Evolutionary conservation across 441 rosid genomes (phyloP), one percentile per base, ranked within the genome.

Genomic region (Syzygium syzygioides): DNA sequence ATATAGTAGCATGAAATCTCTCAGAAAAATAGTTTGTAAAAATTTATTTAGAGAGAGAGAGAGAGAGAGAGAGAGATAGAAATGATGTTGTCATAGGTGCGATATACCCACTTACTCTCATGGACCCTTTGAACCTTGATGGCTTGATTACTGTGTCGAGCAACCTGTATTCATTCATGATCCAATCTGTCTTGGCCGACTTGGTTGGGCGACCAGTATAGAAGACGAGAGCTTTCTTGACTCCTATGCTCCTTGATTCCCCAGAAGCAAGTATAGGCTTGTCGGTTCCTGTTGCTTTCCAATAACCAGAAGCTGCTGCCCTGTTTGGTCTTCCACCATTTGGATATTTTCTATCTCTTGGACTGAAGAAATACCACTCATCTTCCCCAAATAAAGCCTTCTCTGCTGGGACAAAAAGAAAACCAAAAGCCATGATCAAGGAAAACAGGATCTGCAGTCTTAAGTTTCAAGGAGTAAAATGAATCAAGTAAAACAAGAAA

Each of bases 331-430:
- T 90, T 45, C 88, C 93, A 60, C 95, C 94, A 30, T 94, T 93
- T 9, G 96, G 96, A 64, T 94, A 93, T 87, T 93, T 94, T 87
- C 94, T 91, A 41, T 94, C 94, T 85, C 95, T 91, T 60, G 95
- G 95, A 90, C 93, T 94, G 92, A 94, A 93, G 92, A 94, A 94
- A 85, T 89, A 92, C 95, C 96, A 93, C 68, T 94, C 95, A 37
- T 92, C 91, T 71, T 93, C 94, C 26, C 95, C 96, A 85, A 93
- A 94, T 88, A 89, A 86, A 85, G 96, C 95, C 91, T 91, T 91
- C 55, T 93, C 95, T 94, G 92, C 76, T 25, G 53, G 84, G 54
- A 79, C 11, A 1, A 87, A 59, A 89, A 79, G 18, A 80, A 59
- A 84, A 56, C 30, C 30, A 26, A 80, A 17, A 83, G 57, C 79